These are phyloP conservation scores for Thelonectria rubi DNA, from an alignment of 2,329 filamentous ascomycete species.

Conservation along the genomic window DNA sequence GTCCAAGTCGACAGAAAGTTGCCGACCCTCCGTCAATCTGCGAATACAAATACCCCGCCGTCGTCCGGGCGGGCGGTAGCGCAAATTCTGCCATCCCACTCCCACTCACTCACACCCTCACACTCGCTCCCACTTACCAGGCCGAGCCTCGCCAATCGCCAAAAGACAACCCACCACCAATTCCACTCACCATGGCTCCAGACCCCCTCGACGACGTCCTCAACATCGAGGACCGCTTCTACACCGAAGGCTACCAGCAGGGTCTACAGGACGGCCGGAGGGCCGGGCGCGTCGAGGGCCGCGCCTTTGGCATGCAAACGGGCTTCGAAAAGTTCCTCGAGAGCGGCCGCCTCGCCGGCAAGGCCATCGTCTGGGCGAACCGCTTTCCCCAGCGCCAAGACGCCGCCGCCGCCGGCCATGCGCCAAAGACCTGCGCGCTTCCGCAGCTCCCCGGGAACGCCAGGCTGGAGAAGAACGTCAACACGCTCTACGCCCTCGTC, in stretches of 20 bases:
- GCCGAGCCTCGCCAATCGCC: background rate
- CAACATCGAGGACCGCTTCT: conserved; percentile 74
- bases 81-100: conserved; percentile 43
- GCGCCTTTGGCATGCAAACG: conserved; percentile 88
- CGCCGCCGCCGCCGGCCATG: conserved; percentile 1
- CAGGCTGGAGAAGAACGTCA: conserved; percentile 79
- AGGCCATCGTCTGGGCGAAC: conserved; percentile 84
- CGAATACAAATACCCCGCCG: conserved; percentile 40
- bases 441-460: conserved; percentile 64
- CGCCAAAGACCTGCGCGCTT: conserved; percentile 38
- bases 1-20: background rate
- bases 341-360: conserved; percentile 80
- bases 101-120: conserved; percentile 5
- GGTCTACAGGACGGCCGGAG: conserved; percentile 79
- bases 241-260: conserved; percentile 80
- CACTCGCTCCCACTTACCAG: background rate
- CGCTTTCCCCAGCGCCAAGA: conserved; percentile 57
- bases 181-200: conserved; percentile 41
- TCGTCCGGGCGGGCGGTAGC: conserved; percentile 38
- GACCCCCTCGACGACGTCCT: conserved; percentile 67
- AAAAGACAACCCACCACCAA: conserved; percentile 10
- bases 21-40: too few relatives aligned
- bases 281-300: conserved; percentile 86
- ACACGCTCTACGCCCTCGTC: conserved; percentile 77
- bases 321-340: conserved; percentile 93